A percentile compares a stretch with the other conserved stretches of the same genome.
Conservation (phyloP, 192 early-diverging fungal genomes). For the Hyaloraphidium curvatum region DNA sequence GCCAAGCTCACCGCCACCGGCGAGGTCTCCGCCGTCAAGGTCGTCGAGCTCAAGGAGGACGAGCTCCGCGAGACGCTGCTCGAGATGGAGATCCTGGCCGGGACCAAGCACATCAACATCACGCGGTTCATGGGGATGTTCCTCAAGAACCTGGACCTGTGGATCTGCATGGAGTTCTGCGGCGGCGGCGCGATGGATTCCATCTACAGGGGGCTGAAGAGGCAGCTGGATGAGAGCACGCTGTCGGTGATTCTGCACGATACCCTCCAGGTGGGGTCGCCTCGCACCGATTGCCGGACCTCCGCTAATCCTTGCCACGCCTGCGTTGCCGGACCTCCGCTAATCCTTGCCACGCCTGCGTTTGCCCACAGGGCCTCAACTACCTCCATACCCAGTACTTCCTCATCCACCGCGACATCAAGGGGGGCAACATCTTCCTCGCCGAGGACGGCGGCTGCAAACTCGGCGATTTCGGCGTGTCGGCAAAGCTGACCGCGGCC, state of each 20-base stretch:
- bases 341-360: not conserved
- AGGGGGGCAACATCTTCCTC: slow-evolving; percentile 36
- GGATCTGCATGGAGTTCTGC: slow-evolving; percentile 50
- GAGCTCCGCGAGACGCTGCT: slow-evolving; percentile 41
- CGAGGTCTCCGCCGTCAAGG: slow-evolving; percentile 37
- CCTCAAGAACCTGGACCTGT: slow-evolving; percentile 38
- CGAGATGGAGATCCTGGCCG: slow-evolving; percentile 45
- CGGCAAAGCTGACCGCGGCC: slow-evolving; percentile 24
- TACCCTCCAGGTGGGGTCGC: slow-evolving; percentile 21
- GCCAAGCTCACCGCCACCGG: slow-evolving; percentile 25
- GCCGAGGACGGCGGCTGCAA: slow-evolving; percentile 33
- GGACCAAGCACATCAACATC: slow-evolving; percentile 33
- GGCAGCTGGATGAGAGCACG: slow-evolving; percentile 31
- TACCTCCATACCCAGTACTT: slow-evolving; percentile 32
- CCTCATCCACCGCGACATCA: slow-evolving; percentile 43
- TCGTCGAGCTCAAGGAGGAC: slow-evolving; percentile 42
- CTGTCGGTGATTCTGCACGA: slow-evolving; percentile 37
- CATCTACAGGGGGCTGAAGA: slow-evolving; percentile 33
- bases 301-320: not conserved
- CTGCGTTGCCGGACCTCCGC: not conserved
- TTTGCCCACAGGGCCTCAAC: slow-evolving; percentile 22
- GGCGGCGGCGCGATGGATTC: slow-evolving; percentile 37
- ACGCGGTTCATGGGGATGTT: slow-evolving; percentile 36
- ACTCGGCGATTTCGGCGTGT: slow-evolving; percentile 43
- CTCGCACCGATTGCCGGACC: not conserved